A percentile compares a stretch with the other conserved stretches of the same genome.
Conservation (phyloP, 2,329 filamentous ascomycete species). For the Neodidymelliopsis sp. region DNA sequence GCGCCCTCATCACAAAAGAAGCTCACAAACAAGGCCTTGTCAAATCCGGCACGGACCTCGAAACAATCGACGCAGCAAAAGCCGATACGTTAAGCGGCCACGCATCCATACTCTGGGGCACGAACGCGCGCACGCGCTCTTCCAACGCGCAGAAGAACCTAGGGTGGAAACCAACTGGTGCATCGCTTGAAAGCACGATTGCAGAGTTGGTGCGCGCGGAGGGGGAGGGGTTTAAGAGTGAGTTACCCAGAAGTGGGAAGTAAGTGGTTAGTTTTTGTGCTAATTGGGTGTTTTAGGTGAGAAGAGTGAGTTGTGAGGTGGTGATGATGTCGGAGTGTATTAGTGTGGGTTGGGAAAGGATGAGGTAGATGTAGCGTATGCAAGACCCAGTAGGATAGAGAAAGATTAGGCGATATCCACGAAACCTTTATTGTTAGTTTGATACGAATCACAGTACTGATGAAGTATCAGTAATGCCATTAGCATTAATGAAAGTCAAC, state of each 20-base stretch:
- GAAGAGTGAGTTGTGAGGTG: constrained; percentile 3
- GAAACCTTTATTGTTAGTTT: no score
- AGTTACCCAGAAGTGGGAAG: not conserved
- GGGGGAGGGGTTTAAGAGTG: not conserved
- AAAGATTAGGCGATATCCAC: no score
- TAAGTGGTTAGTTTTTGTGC: not conserved
- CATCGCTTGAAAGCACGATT: constrained; percentile 19
- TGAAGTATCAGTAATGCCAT: no score
- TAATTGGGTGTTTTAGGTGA: not conserved
- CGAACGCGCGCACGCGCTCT: constrained; percentile 23
- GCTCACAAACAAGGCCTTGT: constrained; percentile 25
- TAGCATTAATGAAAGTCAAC: no score
- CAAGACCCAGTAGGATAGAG: no score
- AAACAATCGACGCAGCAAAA: constrained; percentile 24
- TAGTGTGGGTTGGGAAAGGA: no score
- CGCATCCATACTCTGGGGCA: constrained; percentile 29
- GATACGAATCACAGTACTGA: no score
- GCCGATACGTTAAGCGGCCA: constrained; percentile 24
- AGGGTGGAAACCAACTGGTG: constrained; percentile 18
- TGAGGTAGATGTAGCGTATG: no score
- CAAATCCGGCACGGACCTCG: constrained; percentile 8
- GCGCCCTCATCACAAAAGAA: constrained; percentile 18
- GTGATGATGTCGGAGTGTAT: no score
- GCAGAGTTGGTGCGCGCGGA: constrained; percentile 14
- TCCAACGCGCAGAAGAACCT: constrained; percentile 20